These are phyloP conservation scores for Arthrobotrys pseudoclavata DNA, from an alignment of 2,329 filamentous ascomycete species.

Conservation along the genomic window DNA sequence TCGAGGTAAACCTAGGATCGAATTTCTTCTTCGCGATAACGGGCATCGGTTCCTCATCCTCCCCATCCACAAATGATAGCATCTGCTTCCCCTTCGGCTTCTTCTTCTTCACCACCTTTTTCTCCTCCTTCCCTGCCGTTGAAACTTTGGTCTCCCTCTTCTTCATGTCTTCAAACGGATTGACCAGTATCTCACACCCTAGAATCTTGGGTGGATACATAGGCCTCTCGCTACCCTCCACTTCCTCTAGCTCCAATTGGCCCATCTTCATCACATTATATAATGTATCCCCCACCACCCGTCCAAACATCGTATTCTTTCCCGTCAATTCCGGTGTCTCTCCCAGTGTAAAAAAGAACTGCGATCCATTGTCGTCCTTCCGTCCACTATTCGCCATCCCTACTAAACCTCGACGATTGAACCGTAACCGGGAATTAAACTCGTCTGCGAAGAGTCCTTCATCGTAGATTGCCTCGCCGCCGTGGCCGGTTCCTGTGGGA, in stretches of 20 bases:
- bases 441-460: slow-evolving; percentile 87
- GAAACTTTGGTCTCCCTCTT: slow-evolving; percentile 74
- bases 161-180: slow-evolving; percentile 85
- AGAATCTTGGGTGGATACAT: slow-evolving; percentile 87
- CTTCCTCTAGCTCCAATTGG: slow-evolving; percentile 79
- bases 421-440: slow-evolving; percentile 90
- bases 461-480: slow-evolving; percentile 92
- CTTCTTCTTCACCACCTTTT: slow-evolving; percentile 69
- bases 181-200: slow-evolving; percentile 80
- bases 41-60: slow-evolving; percentile 65
- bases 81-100: slow-evolving; percentile 81
- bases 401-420: slow-evolving; percentile 88
- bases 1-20: slow-evolving; percentile 54
- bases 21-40: slow-evolving; percentile 61
- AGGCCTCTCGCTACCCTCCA: slow-evolving; percentile 83
- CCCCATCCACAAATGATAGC: slow-evolving; percentile 80
- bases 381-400: slow-evolving; percentile 94
- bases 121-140: slow-evolving; percentile 69
- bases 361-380: slow-evolving; percentile 86
- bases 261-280: slow-evolving; percentile 96
- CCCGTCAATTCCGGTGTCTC: slow-evolving; percentile 86
- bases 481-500: slow-evolving; percentile 90
- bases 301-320: slow-evolving; percentile 93
- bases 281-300: slow-evolving; percentile 92
- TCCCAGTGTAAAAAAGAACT: slow-evolving; percentile 93